Evolutionary conservation across 306 rosid species (phyloP).

Genomic region (Gastrolobium villosum): DNA sequence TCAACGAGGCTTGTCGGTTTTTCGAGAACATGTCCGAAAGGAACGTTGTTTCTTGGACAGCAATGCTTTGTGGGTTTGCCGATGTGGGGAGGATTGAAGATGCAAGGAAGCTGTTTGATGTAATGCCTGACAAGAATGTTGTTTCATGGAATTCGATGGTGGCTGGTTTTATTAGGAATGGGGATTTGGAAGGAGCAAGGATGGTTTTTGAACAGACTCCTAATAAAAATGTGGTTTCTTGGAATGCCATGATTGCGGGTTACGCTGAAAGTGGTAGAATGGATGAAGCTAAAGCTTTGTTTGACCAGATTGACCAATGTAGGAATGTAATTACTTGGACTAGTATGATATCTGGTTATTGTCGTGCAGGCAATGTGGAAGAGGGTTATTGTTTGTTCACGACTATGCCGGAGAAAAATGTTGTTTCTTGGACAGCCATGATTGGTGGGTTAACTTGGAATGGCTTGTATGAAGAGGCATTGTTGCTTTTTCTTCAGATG

Average conservation of each 20-base stretch:
- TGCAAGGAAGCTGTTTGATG: slow-evolving; percentile 65
- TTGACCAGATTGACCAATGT: slow-evolving; percentile 60
- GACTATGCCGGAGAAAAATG: slow-evolving; percentile 72
- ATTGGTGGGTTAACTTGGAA: slow-evolving; percentile 82
- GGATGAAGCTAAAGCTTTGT: slow-evolving; percentile 71
- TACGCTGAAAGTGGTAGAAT: slow-evolving; percentile 62
- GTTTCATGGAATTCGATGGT: slow-evolving; percentile 80
- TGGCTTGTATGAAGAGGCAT: slow-evolving; percentile 63
- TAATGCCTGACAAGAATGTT: slow-evolving; percentile 78
- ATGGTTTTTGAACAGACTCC: slow-evolving; percentile 57
- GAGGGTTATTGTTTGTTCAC: slow-evolving; percentile 62
- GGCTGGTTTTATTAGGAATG: slow-evolving; percentile 63
- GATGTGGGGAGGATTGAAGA: slow-evolving; percentile 63
- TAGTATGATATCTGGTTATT: slow-evolving; percentile 76
- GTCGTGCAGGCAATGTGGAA: slow-evolving; percentile 66
- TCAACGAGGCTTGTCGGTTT: slow-evolving; percentile 57
- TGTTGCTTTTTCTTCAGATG: slow-evolving; percentile 65
- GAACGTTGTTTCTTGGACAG: slow-evolving; percentile 87
- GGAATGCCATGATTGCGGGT: slow-evolving; percentile 77
- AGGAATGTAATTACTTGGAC: slow-evolving; percentile 83
- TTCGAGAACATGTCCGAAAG: slow-evolving; percentile 67
- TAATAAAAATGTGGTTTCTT: slow-evolving; percentile 62
- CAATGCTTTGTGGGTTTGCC: slow-evolving; percentile 61
- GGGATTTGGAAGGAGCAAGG: slow-evolving; percentile 70
- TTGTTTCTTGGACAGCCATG: slow-evolving; percentile 91